phyloP scores from a whole-genome alignment of 257 asterid species.

The Hygrophila difformis region DNA sequence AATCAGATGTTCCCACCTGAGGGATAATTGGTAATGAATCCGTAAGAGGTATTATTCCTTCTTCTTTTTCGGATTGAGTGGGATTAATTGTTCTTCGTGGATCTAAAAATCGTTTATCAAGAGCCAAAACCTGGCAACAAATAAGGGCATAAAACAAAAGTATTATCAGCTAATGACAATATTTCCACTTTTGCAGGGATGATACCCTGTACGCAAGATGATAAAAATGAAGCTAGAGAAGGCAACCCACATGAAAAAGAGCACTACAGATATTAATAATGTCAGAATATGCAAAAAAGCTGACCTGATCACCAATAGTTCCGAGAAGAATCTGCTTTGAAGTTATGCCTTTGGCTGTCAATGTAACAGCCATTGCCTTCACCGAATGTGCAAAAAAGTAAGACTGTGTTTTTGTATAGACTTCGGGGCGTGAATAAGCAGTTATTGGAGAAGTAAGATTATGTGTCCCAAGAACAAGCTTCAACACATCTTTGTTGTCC shows the following conservation, averaged over 20 bases:
- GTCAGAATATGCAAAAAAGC: constrained; percentile 13
- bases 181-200: not conserved
- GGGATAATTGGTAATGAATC: constrained; percentile 93
- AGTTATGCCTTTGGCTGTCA: constrained; percentile 94
- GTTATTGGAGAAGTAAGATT: constrained; percentile 85
- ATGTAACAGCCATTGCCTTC: constrained; percentile 75
- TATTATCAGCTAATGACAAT: constrained; percentile 7
- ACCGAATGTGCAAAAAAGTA: constrained; percentile 79
- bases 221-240: constrained; percentile 1
- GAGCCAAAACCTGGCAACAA: constrained; percentile 78
- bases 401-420: constrained; percentile 72
- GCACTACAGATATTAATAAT: constrained; percentile 2
- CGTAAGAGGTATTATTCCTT: constrained; percentile 93
- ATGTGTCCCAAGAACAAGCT: constrained; percentile 84
- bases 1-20: constrained; percentile 44
- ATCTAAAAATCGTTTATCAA: constrained; percentile 90
- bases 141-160: constrained; percentile 1
- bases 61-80: constrained; percentile 95
- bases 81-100: constrained; percentile 93
- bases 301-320: constrained; percentile 91
- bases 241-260: constrained; percentile 4
- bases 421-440: constrained; percentile 88
- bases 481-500: constrained; percentile 90
- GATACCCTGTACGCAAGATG: not conserved
- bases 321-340: constrained; percentile 94